These are phyloP conservation scores for Hypoxylon sp. DNA, from an alignment of 2,329 filamentous ascomycete genomes.

Conservation along the genomic window DNA sequence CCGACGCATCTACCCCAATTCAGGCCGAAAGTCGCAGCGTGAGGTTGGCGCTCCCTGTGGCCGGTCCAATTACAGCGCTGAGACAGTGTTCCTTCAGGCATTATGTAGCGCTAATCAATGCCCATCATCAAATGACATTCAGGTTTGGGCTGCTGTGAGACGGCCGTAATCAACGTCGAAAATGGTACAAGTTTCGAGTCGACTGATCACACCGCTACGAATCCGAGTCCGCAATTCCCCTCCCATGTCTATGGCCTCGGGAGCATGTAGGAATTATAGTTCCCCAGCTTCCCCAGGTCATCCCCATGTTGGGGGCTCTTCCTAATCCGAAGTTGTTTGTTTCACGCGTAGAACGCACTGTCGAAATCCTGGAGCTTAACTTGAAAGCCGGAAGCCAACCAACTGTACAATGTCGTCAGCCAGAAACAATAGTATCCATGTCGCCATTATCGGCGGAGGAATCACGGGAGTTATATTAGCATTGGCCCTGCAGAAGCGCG, in stretches of 20 bases:
- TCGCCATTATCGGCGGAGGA: conserved; percentile 67
- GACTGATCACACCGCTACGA: background rate
- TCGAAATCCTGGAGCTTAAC: background rate
- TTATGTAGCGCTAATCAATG: background rate
- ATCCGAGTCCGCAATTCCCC: background rate
- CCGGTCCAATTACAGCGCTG: conserved; percentile 4
- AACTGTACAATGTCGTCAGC: conserved; percentile 13
- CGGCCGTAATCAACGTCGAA: background rate
- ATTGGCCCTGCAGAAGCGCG: conserved; percentile 62
- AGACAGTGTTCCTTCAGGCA: background rate
- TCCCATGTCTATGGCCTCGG: background rate
- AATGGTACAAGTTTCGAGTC: background rate
- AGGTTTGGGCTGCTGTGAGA: background rate
- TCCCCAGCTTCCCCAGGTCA: background rate
- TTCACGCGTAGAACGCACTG: background rate
- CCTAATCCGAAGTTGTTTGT: background rate
- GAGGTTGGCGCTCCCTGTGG: background rate
- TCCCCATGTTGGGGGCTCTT: background rate
- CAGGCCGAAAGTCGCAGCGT: conserved; percentile 17
- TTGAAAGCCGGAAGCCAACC: background rate
- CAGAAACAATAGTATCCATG: conserved; percentile 39
- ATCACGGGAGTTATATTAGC: conserved; percentile 66
- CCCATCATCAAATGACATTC: background rate
- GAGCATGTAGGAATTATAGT: background rate
- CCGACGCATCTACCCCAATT: conserved; percentile 41